Percentiles rank a stretch among this genome's conserved stretches.
These are phyloP conservation scores for Colletotrichum camelliae DNA, from an alignment of 2,329 filamentous ascomycete genomes.

Conservation along the genomic window DNA sequence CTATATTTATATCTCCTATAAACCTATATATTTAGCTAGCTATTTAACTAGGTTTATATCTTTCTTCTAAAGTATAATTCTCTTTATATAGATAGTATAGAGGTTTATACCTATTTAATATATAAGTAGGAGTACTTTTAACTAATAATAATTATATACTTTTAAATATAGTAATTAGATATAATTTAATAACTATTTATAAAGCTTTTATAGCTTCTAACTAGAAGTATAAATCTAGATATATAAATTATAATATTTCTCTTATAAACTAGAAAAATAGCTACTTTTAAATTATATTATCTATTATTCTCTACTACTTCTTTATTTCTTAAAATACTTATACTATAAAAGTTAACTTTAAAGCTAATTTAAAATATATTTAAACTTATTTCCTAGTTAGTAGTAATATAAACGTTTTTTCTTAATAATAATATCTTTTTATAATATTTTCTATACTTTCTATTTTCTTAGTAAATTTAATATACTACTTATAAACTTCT, in stretches of 20 bases:
- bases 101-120: no score
- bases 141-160: no score
- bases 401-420: no score
- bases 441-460: neutral
- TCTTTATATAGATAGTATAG: no score
- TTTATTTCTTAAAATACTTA: neutral
- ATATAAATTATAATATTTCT: neutral
- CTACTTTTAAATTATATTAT: neutral
- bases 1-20: no score
- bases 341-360: no score
- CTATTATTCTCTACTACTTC: neutral
- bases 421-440: neutral
- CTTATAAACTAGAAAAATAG: neutral
- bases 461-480: neutral
- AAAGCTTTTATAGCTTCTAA: neutral
- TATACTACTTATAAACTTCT: neutral
- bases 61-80: no score
- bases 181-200: neutral
- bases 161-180: no score
- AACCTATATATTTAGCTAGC: no score
- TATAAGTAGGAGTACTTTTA: no score
- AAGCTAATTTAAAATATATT: neutral
- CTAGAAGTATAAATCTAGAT: neutral
- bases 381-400: neutral
- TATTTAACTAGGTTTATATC: no score